Conservation (phyloP, 176 grass and related monocot genomes). For the Carex cristatella region DNA sequence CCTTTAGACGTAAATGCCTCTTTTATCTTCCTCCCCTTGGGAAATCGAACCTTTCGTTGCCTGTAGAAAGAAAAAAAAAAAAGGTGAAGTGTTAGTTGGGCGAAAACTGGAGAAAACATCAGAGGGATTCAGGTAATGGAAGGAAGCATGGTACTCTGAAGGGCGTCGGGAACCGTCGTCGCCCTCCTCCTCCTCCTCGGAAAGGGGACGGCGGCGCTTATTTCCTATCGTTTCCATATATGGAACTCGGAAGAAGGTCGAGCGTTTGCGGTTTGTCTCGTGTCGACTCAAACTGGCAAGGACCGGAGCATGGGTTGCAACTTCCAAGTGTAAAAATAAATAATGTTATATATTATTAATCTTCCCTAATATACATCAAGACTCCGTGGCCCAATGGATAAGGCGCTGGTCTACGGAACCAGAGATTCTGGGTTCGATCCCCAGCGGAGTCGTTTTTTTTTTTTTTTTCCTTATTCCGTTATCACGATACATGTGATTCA, state of each 20-base stretch:
- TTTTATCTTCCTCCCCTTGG: conserved; percentile 88
- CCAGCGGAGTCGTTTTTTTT: conserved; percentile 27
- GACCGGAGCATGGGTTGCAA: too few relatives aligned
- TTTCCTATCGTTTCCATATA: conserved; percentile 32
- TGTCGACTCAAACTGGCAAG: neutral
- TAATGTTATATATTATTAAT: too few relatives aligned
- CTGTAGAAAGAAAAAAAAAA: conserved; percentile 22
- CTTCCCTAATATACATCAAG: neutral
- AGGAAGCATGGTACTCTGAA: conserved; percentile 24
- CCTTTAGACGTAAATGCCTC: conserved; percentile 5
- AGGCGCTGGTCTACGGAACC: conserved; percentile 53
- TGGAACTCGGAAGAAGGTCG: neutral
- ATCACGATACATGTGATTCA: too few relatives aligned
- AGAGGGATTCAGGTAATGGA: neutral
- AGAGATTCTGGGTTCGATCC: conserved; percentile 77
- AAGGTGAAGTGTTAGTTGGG: conserved; percentile 17
- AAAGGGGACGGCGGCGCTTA: conserved; percentile 31
- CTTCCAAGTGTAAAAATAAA: too few relatives aligned
- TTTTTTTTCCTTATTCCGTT: too few relatives aligned
- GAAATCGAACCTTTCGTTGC: conserved; percentile 68
- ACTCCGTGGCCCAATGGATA: conserved; percentile 42
- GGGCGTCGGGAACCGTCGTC: conserved; percentile 20
- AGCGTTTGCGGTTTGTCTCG: neutral
- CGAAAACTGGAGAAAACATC: neutral
- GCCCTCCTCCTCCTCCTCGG: conserved; percentile 26